Percentiles rank a stretch among this genome's conserved stretches.
These are phyloP conservation scores for Hypericum androsaemum DNA, from an alignment of 345 rosid species.

Conservation along the genomic window DNA sequence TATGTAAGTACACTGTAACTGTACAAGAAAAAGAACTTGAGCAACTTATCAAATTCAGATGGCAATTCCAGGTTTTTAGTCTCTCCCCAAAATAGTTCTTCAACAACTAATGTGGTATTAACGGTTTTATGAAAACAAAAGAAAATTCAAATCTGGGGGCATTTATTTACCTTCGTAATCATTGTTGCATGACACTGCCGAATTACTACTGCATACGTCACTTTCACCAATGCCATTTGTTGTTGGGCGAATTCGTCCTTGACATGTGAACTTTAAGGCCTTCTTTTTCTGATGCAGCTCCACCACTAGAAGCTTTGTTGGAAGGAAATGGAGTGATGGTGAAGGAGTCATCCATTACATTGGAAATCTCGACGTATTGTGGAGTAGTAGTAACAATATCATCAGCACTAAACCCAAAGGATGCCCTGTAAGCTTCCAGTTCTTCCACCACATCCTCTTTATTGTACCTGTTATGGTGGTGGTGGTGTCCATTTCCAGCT, in stretches of 20 bases:
- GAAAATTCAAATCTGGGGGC: neutral
- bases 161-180: slow-evolving; percentile 60
- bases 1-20: too few relatives aligned
- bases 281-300: slow-evolving; percentile 17
- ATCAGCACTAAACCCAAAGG: slow-evolving; percentile 96
- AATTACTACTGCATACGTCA: slow-evolving; percentile 28
- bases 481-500: slow-evolving; percentile 56
- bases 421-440: slow-evolving; percentile 87
- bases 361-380: slow-evolving; percentile 77
- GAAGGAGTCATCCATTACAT: slow-evolving; percentile 68
- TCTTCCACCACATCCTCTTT: slow-evolving; percentile 87
- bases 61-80: slow-evolving; percentile 2
- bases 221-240: slow-evolving; percentile 23
- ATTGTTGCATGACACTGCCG: slow-evolving; percentile 25
- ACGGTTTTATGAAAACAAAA: too few relatives aligned
- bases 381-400: slow-evolving; percentile 69
- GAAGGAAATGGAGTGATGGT: slow-evolving; percentile 52
- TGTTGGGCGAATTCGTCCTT: slow-evolving; percentile 29
- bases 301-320: slow-evolving; percentile 27
- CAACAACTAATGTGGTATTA: slow-evolving; percentile 6
- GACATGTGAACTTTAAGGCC: slow-evolving; percentile 30
- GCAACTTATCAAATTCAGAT: neutral
- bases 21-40: too few relatives aligned
- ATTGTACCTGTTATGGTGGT: slow-evolving; percentile 54
- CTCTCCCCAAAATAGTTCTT: neutral